Evolutionary conservation across 768 basidiomycete species (phyloP).

Genomic region (Amyloporia xantha): DNA sequence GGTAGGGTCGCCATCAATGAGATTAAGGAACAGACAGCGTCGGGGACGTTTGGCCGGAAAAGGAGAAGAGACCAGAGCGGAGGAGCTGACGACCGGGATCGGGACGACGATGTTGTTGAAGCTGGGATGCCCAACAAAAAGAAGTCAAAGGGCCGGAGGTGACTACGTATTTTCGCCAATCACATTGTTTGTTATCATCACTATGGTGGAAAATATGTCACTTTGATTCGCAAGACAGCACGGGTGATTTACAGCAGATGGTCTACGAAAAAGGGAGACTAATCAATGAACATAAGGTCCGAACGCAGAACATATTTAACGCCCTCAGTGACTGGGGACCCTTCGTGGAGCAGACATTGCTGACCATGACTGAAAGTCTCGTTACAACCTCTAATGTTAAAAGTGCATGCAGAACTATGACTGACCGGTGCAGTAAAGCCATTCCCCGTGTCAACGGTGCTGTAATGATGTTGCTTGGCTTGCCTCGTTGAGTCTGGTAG

Average conservation of each 20-base stretch:
- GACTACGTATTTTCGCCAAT: conserved; percentile 8
- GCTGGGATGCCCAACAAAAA: conserved; percentile 75
- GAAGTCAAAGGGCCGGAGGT: conserved; percentile 43
- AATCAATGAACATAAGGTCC: conserved; percentile 60
- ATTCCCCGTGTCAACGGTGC: conserved; percentile 54
- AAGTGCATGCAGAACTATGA: conserved; percentile 1
- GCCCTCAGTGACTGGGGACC: conserved; percentile 51
- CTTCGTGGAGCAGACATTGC: conserved; percentile 69
- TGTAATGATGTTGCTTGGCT: conserved; percentile 40
- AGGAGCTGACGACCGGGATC: conserved; percentile 70
- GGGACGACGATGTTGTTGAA: conserved; percentile 90
- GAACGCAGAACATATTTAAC: conserved; percentile 70
- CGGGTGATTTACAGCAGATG: neutral
- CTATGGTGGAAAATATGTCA: no score
- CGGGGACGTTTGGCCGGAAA: conserved; percentile 41
- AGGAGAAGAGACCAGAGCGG: conserved; percentile 42
- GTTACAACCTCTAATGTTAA: neutral
- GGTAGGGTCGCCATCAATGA: conserved; percentile 68
- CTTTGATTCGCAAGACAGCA: no score
- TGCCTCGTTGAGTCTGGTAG: conserved; percentile 50
- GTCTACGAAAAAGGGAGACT: conserved; percentile 7
- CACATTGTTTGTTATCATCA: neutral
- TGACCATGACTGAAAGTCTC: conserved; percentile 58
- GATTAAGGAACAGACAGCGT: conserved; percentile 66
- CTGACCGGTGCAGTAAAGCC: conserved; percentile 59